Evolutionary conservation across 2,329 filamentous ascomycete species (phyloP).

Genomic region (Scolecobasidium constrictum): DNA sequence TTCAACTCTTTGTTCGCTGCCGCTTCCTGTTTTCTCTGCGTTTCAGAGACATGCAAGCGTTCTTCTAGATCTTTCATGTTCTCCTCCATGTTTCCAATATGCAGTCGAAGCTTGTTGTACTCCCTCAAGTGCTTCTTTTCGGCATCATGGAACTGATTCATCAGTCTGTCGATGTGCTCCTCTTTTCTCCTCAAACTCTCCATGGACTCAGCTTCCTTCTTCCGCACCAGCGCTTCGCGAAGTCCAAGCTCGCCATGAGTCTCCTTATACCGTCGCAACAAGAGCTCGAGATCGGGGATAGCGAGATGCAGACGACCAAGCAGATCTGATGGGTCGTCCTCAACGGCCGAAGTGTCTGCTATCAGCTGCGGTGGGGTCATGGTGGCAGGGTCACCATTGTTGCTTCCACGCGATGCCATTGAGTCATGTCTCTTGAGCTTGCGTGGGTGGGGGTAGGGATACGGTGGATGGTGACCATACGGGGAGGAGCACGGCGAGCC

Average conservation of each 20-base stretch:
- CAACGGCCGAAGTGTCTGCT: conserved; percentile 21
- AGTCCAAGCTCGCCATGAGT: conserved; percentile 38
- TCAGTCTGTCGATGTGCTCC: conserved; percentile 40
- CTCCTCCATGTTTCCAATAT: conserved; percentile 41
- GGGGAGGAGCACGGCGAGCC: conserved; percentile 4
- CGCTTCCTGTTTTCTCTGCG: conserved; percentile 26
- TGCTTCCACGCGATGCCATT: conserved; percentile 23
- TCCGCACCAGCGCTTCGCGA: conserved; percentile 38
- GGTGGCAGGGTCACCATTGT: conserved; percentile 12
- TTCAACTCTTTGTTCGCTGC: conserved; percentile 28
- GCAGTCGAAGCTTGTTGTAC: conserved; percentile 37
- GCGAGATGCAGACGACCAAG: conserved; percentile 26
- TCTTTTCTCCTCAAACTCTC: conserved; percentile 42
- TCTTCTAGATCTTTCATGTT: conserved; percentile 41
- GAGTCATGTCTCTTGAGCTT: conserved; percentile 23
- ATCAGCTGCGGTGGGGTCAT: conserved; percentile 13
- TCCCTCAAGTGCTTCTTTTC: conserved; percentile 40
- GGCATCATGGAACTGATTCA: conserved; percentile 37
- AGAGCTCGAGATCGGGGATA: conserved; percentile 26
- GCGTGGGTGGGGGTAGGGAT: not conserved
- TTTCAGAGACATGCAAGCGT: conserved; percentile 31
- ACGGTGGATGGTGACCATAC: conserved; percentile 3
- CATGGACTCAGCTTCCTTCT: conserved; percentile 38
- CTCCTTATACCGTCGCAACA: conserved; percentile 36
- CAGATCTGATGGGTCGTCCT: conserved; percentile 25